These are phyloP conservation scores for Diaporthe longicolla DNA, from an alignment of 2,329 filamentous ascomycete species.

Conservation along the genomic window DNA sequence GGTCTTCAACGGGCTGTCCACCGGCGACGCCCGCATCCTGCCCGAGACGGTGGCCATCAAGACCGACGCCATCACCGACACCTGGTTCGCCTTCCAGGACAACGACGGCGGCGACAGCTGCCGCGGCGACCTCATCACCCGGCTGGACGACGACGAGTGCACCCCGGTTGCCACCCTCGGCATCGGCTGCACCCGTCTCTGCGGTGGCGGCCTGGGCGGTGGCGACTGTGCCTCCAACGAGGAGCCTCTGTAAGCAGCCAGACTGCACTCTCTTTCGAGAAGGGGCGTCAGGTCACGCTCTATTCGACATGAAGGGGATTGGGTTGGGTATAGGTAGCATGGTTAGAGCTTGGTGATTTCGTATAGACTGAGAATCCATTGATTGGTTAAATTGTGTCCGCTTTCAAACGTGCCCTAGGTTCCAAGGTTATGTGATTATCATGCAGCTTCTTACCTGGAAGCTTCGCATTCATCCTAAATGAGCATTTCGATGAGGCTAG, in stretches of 20 bases:
- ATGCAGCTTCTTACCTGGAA: background rate
- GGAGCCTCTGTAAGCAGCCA: background rate
- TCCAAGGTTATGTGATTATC: background rate
- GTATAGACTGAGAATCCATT: background rate
- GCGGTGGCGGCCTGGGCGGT: background rate
- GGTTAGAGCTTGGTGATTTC: background rate
- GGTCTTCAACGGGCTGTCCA: slow-evolving; percentile 36
- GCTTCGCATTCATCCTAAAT: background rate
- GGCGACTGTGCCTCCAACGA: background rate
- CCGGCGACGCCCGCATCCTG: slow-evolving; percentile 45
- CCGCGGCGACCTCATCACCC: background rate
- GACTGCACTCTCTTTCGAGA: background rate
- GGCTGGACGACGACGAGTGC: background rate
- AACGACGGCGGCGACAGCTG: background rate
- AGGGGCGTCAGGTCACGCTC: background rate
- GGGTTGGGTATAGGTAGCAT: background rate
- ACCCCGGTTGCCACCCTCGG: background rate
- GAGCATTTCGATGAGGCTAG: background rate
- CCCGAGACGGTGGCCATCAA: slow-evolving; percentile 65
- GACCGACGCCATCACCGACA: slow-evolving; percentile 49
- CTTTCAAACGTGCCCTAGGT: background rate
- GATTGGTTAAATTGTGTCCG: background rate
- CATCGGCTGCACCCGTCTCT: slow-evolving; percentile 2
- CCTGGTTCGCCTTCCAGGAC: slow-evolving; percentile 24
- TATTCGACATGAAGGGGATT: background rate